These are phyloP conservation scores for Syzygium grande DNA, from an alignment of 345 rosid species.

Conservation along the genomic window DNA sequence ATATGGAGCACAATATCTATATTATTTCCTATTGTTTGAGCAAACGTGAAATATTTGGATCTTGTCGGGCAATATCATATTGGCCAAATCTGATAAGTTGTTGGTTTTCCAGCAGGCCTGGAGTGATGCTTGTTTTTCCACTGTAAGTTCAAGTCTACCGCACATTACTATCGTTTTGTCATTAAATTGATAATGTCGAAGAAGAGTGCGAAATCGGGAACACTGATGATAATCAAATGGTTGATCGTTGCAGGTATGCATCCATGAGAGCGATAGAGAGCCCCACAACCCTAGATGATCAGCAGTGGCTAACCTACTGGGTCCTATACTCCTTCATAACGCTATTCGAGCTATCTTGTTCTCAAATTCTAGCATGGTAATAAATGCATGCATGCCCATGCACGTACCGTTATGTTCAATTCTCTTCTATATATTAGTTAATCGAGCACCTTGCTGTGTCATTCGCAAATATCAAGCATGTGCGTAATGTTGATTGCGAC, in stretches of 20 bases:
- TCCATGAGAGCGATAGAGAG: constrained; percentile 87
- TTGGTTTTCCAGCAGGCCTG: constrained; percentile 44
- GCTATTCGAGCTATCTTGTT: constrained; percentile 64
- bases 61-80: background rate
- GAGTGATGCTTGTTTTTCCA: constrained; percentile 85
- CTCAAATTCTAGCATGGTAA: constrained; percentile 72
- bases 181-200: background rate
- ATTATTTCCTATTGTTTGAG: background rate
- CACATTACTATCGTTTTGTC: background rate
- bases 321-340: constrained; percentile 76
- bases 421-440: background rate
- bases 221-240: background rate
- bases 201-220: background rate
- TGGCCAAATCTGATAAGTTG: background rate
- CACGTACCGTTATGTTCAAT: background rate
- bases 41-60: background rate
- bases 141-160: constrained; percentile 39
- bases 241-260: constrained; percentile 46
- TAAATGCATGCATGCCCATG: background rate
- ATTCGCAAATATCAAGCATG: background rate
- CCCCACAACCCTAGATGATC: constrained; percentile 76
- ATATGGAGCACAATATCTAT: background rate
- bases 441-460: background rate
- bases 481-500: background rate
- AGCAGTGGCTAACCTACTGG: constrained; percentile 98